Evolutionary conservation across 2,329 filamentous ascomycete genomes (phyloP), one percentile per base, ranked within the genome.

Genomic region (Penicillium sp.): DNA sequence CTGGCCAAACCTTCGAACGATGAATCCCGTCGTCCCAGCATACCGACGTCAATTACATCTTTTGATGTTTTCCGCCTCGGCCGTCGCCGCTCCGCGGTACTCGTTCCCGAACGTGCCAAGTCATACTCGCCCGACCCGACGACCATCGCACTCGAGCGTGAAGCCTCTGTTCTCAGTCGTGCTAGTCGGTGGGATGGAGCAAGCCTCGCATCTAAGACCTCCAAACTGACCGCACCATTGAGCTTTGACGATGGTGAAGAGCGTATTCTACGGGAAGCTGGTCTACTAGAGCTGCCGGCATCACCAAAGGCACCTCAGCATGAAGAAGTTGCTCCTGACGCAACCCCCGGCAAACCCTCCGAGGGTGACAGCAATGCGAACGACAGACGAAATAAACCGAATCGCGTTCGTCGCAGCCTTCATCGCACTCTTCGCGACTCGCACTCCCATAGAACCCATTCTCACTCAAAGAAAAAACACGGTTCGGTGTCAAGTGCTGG

Each of bases 401-500:
- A 77, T 55, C 84, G 78, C 49, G 89, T 91, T 42, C 85, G 92
- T 19, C 84, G 90, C 54, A 95, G 90, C 66, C 75, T 97, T 12
- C 92, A 96, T 61, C 87, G 90, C 49, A 95, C 91, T 11, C 79
- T 97, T 50, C 83, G 93, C 56, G 92, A 97, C 61, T 80, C 86
- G 12, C 73, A 87, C 76, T 61, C 86, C 27, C 58, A 65, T 49
- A 58, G 84, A 77, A 71, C 80, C 78, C 61, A 79, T 61, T 85
- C 88, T 60, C 83, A 88, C 28, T 85, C 87, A 65, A 84, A 84
- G 58, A 91, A 86, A 67, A 85, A 86, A 42, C 88, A 84, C 63
- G 89, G 95, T 41, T 86, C 84, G 3, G 73, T 78, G 3, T 82
- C 82, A 2, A 86, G 80, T 34, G 70, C 77, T 40, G 75, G 76